Base-by-base conservation (phyloP, 108 stramenopile species). In the Skeletonema menzelii region DNA sequence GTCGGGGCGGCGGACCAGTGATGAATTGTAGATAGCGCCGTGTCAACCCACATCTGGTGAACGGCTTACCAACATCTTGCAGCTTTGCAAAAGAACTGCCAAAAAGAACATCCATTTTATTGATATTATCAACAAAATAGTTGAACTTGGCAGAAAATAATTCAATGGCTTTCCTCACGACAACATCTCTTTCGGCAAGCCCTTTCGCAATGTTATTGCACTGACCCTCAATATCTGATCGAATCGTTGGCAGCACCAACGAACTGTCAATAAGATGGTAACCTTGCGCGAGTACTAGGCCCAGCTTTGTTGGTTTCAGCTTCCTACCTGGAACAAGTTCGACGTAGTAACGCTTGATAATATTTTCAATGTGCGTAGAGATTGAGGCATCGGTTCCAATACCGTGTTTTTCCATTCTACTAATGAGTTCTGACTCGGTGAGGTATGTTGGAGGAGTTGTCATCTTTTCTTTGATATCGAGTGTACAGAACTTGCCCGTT, bases 321-420 rank as follows among this genome's bases (percentile, higher is more conserved):
- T 88, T 88, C 55, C 95, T 70, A 0, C 93, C 94, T 0, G 85
- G 69, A 55, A 89, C 87, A 4, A 97, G 67, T 10, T 79, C 79
- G 8, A 91, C 94, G 55, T 97, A 97, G 56, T 93, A 92, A 28
- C 97, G 73, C 40, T 91, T 93, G 27, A 83, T 67, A 61, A 97
- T 89, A 58, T 97, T 97, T 65, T 97, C 87, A 64, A 97, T 96
- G 65, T 97, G 97, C 8, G 94, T 91, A 10, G 88, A 71, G 20
- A 93, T 91, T 27, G 82, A 85, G 0, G 91, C 93, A 72, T 93
- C 91, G 1, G 91, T 88, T 2, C 97, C 95, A 56, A 97, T 97
- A 4, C 95, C 95, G 70, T 97, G 75, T 37, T 88, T 88, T 70
- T 97, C 96, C 96, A 97, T 97, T 66, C 79, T 68, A 4, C 79